Evolutionary conservation across 2,329 filamentous ascomycete species (phyloP).

Genomic region (Ophiostoma pallidulum): DNA sequence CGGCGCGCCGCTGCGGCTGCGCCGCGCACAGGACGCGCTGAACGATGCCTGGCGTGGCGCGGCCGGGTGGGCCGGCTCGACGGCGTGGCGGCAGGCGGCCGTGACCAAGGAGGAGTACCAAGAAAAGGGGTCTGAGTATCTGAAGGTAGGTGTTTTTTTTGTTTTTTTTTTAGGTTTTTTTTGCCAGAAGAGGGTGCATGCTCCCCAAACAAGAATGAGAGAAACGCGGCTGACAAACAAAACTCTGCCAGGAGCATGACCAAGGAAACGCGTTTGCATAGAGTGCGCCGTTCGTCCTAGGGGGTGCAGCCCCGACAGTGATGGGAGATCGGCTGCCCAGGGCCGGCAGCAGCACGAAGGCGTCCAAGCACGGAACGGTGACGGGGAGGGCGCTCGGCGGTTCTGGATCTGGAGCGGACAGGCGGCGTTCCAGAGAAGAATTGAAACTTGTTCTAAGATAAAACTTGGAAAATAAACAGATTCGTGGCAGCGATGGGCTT

Average conservation of each 20-base stretch:
- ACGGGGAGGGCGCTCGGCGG: too few species aligned
- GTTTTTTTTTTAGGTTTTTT: not conserved
- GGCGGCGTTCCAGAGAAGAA: too few species aligned
- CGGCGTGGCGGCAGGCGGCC: conserved; percentile 52
- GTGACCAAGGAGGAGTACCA: conserved; percentile 74
- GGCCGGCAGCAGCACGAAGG: too few species aligned
- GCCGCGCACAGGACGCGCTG: conserved; percentile 65
- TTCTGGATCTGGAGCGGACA: too few species aligned
- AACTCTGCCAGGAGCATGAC: conserved; percentile 48
- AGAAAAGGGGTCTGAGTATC: conserved; percentile 89
- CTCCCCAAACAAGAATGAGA: too few species aligned
- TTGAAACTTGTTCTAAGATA: too few species aligned
- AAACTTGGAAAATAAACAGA: not conserved
- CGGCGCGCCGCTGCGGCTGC: conserved; percentile 56
- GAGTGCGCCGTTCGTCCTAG: too few species aligned
- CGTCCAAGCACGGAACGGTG: too few species aligned
- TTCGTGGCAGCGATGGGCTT: too few species aligned
- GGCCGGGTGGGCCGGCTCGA: conserved; percentile 65
- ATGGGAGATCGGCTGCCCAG: too few species aligned
- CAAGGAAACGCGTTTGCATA: conserved; percentile 46
- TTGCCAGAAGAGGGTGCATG: too few species aligned
- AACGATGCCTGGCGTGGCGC: conserved; percentile 92
- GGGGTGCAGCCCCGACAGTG: too few species aligned
- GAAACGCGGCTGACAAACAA: not conserved
- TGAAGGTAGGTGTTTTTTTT: conserved; percentile 53